These are phyloP conservation scores for Penicillium silybi DNA, from an alignment of 495 filamentous ascomycete genomes.

Conservation along the genomic window DNA sequence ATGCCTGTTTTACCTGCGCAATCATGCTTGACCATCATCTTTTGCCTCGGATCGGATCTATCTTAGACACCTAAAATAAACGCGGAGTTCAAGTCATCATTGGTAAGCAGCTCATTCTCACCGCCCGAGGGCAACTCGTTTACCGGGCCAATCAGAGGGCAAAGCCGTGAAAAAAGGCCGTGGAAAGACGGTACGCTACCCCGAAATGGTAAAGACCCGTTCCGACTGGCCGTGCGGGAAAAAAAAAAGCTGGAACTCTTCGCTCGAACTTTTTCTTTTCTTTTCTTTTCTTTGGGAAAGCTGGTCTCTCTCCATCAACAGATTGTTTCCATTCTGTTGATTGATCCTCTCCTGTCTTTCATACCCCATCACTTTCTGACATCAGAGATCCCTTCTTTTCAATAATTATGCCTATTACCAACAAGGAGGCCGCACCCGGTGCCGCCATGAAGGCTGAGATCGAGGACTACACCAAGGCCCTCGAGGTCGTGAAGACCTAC, in stretches of 20 bases:
- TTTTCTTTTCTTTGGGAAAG: constrained; percentile 55
- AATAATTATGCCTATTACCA: constrained; percentile 64
- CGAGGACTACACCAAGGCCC: constrained; percentile 60
- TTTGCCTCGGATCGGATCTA: constrained; percentile 44
- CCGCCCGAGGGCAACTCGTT: constrained; percentile 36
- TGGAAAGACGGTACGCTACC: constrained; percentile 16
- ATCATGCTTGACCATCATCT: constrained; percentile 16
- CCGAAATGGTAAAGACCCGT: constrained; percentile 13
- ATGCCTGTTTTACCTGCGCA: too few relatives aligned
- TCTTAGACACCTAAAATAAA: background rate
- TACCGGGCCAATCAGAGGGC: constrained; percentile 28
- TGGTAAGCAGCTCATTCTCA: constrained; percentile 15
- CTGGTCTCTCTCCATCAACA: constrained; percentile 52
- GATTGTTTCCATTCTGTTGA: constrained; percentile 47
- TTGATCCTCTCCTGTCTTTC: constrained; percentile 21
- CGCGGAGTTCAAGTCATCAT: constrained; percentile 1
- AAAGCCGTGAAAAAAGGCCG: background rate
- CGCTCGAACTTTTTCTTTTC: constrained; percentile 42
- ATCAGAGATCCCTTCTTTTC: constrained; percentile 22
- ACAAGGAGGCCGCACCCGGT: constrained; percentile 52
- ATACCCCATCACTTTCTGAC: constrained; percentile 3
- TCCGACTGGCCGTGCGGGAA: constrained; percentile 17
- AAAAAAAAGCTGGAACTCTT: constrained; percentile 31
- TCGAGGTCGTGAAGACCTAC: constrained; percentile 75
- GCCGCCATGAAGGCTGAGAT: constrained; percentile 44